Evolutionary conservation across 148 eudicot species (phyloP).

Genomic region (Simmondsia chinensis): DNA sequence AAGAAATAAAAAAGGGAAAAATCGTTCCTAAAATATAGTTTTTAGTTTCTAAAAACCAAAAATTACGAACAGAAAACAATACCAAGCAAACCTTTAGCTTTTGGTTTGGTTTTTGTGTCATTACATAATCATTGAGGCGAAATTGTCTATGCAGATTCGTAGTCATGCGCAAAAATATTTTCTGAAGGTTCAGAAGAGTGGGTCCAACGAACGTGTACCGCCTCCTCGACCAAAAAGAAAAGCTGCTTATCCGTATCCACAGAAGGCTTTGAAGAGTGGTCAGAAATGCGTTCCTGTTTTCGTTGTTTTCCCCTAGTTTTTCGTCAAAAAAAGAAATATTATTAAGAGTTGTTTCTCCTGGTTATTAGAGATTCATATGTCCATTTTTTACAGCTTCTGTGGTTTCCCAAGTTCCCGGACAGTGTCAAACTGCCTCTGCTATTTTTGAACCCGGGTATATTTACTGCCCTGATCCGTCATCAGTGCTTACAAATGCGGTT

Average conservation of each 20-base stretch:
- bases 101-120: background rate
- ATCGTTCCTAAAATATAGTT: too few relatives aligned
- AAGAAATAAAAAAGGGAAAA: too few relatives aligned
- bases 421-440: constrained; percentile 18
- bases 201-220: constrained; percentile 49
- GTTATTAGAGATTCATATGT: constrained; percentile 6
- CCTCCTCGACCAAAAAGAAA: constrained; percentile 67
- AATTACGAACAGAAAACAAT: too few relatives aligned
- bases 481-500: constrained; percentile 12
- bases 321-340: too few relatives aligned
- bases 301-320: background rate
- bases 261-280: constrained; percentile 54
- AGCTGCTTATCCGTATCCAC: constrained; percentile 66
- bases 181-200: constrained; percentile 42
- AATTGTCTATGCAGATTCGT: constrained; percentile 25
- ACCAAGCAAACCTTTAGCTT: too few relatives aligned
- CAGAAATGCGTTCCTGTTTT: constrained; percentile 1
- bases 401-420: constrained; percentile 12
- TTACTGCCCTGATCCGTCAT: constrained; percentile 22
- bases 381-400: constrained; percentile 15
- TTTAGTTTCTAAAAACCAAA: too few relatives aligned
- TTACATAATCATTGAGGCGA: background rate
- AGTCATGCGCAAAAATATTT: constrained; percentile 35
- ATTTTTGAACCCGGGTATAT: constrained; percentile 22
- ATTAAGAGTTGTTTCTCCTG: too few relatives aligned